Base-by-base conservation (phyloP, 441 rosid species). In the Aquilaria agallochum region DNA sequence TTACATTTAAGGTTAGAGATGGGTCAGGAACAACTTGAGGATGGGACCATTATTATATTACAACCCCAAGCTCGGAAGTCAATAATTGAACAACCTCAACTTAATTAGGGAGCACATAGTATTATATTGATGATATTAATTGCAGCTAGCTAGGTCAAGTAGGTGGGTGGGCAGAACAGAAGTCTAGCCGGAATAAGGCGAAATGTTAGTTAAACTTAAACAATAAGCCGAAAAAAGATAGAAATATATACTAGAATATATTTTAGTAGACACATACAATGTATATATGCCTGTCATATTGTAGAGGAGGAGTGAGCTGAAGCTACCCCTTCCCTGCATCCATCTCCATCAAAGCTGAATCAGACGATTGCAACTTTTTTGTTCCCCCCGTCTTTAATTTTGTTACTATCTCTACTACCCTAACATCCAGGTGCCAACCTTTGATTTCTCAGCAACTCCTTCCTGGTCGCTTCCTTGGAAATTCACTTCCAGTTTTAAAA, bases 271-370 rank as follows among this genome's bases (percentile, higher is more conserved):
- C 34, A 12, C 14, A 12, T 31, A 9, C 40, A 31, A 31, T 49
- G 15, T 3, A 45, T 44, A 51, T 14, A 59, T 13, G 32, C 31
- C 50, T 31, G 30, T 31, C 58, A n/a, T 9, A 9, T 5, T 60
- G 9, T 50, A n/a, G 15, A 11, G 15, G 60, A 55, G 6, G 47
- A n/a, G 52, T 50, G 27, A 46, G 31, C 56, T 8, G 11, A 7
- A 15, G 59, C 13, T 56, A 1, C 27, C 27, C 27, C 27, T 20
- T 20, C 27, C 27, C 27, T 20, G 27, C 27, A 20, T 20, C 27
- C 49, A 33, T 58, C 75, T 76, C 70, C 42, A 15, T 46, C 33
- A 76, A 76, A 63, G 61, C 71, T 67, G 80, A 76, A 62, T 76
- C 71, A 64, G 74, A 58, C 51, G 82, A 73, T 52, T 27, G 66